These are phyloP conservation scores for Ustilago hordei DNA, from an alignment of 1,284 basidiomycete genomes.

Conservation along the genomic window DNA sequence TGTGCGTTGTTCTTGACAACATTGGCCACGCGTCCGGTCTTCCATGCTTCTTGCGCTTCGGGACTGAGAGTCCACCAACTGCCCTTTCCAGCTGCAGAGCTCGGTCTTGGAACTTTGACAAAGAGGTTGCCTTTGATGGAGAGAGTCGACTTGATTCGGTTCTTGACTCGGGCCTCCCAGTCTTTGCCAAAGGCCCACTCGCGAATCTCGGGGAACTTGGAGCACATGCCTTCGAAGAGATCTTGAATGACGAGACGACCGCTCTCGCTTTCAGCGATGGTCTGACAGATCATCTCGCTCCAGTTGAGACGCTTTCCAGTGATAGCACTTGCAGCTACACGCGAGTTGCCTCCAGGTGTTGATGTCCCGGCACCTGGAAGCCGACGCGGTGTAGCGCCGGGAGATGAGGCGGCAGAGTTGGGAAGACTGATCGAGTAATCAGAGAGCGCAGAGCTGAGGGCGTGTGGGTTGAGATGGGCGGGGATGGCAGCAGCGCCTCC, in stretches of 20 bases:
- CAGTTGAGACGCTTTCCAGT: conserved; percentile 67
- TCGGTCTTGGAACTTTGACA: conserved; percentile 65
- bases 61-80: conserved; percentile 68
- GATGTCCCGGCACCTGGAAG: conserved; percentile 48
- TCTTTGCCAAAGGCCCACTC: conserved; percentile 68
- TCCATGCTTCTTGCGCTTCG: conserved; percentile 65
- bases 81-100: conserved; percentile 63
- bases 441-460: conserved; percentile 55
- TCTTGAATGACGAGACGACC: conserved; percentile 67
- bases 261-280: conserved; percentile 62
- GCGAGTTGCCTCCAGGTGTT: conserved; percentile 53
- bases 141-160: conserved; percentile 68
- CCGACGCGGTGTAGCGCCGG: conserved; percentile 51
- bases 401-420: conserved; percentile 56
- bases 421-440: conserved; percentile 57
- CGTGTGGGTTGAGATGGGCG: conserved; percentile 56
- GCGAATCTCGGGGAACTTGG: conserved; percentile 64
- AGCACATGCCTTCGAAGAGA: conserved; percentile 66
- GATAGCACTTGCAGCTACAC: conserved; percentile 57
- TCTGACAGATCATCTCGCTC: conserved; percentile 68
- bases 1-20: conserved; percentile 60
- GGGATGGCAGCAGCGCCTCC: conserved; percentile 47
- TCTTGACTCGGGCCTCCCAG: conserved; percentile 68
- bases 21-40: conserved; percentile 60
- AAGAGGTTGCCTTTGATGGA: conserved; percentile 68